Evolutionary conservation across 768 basidiomycete genomes (phyloP), one percentile per base, ranked within the genome.

Genomic region (Mycena polygramma): DNA sequence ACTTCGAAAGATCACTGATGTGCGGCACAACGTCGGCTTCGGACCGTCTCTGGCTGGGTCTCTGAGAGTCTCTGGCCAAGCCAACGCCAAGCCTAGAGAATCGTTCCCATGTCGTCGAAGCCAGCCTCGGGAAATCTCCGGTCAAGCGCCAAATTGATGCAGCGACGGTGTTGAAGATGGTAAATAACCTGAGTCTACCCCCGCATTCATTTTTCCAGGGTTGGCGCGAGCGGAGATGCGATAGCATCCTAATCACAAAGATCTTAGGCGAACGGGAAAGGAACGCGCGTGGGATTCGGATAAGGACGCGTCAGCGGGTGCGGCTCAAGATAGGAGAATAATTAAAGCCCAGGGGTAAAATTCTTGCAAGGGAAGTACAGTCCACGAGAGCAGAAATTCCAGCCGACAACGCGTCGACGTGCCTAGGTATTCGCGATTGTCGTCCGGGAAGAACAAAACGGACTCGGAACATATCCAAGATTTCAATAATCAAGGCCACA

Each of bases 121-220:
- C 11, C 11, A 19, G 48, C n/a, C 13, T 15, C 65, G 65, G 65
- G n/a, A 8, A 66, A 66, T 59, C 49, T 30, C 65, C 64, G 64
- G 64, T 24, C 13, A 20, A 30, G 15, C 22, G 22, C 48, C 4
- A 49, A 49, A 48, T 17, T 20, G 46, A 8, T 20, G 46, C 30
- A 30, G 30, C 30, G 19, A 48, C 46, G 36, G 19, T 19, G 7
- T 41, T 41, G 22, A 22, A 37, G 20, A 36, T 13, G 35, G 53
- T 7, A 35, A n/a, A 37, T n/a, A 10, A 13, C 13, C 2, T 24
- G 14, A 36, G 35, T n/a, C 20, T 30, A 39, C 37, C 20, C 36
- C 19, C n/a, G 10, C n/a, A 22, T 39, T 20, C n/a, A 37, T 55
- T 55, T 39, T 11, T 55, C 54, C 54, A 39, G 36, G n/a, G 37